Conservation (phyloP, 768 basidiomycete species). For the Termitomyces bulborhizus region DNA sequence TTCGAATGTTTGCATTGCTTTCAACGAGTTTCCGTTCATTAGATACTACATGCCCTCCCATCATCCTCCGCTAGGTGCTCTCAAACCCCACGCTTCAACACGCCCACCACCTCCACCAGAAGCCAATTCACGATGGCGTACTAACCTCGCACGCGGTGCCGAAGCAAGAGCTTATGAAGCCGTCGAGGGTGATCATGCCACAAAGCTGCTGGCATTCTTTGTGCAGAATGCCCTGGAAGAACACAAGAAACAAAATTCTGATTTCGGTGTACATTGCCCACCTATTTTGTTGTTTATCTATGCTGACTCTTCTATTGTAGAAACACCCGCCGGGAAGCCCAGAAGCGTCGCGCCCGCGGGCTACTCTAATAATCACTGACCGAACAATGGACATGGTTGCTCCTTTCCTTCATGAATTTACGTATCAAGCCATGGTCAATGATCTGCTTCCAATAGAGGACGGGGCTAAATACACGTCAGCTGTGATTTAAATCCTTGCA, state of each 20-base stretch:
- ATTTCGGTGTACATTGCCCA: constrained; percentile 70
- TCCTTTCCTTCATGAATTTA: constrained; percentile 95
- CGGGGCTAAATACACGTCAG: constrained; percentile 82
- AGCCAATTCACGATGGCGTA: constrained; percentile 66
- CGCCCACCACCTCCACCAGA: constrained; percentile 65
- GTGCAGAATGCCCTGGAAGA: constrained; percentile 84
- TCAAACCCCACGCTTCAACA: constrained; percentile 61
- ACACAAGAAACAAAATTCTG: constrained; percentile 76
- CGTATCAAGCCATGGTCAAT: constrained; percentile 98
- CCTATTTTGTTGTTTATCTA: neutral
- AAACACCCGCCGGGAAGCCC: constrained; percentile 29
- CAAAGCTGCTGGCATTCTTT: constrained; percentile 79
- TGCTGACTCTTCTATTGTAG: constrained; percentile 23
- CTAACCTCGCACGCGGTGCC: constrained; percentile 70
- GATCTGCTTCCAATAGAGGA: constrained; percentile 87
- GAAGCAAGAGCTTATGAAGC: constrained; percentile 63
- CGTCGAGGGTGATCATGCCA: constrained; percentile 69
- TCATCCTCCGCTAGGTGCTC: constrained; percentile 79
- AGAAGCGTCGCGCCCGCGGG: constrained; percentile 61
- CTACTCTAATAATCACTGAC: constrained; percentile 87
- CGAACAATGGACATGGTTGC: constrained; percentile 92
- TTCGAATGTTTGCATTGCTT: constrained; percentile 79
- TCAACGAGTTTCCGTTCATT: constrained; percentile 90
- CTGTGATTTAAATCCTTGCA: constrained; percentile 9
- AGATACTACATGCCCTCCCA: constrained; percentile 86